Conservation (phyloP, 176 grass and related monocot genomes). For the Rhynchospora breviuscula region DNA sequence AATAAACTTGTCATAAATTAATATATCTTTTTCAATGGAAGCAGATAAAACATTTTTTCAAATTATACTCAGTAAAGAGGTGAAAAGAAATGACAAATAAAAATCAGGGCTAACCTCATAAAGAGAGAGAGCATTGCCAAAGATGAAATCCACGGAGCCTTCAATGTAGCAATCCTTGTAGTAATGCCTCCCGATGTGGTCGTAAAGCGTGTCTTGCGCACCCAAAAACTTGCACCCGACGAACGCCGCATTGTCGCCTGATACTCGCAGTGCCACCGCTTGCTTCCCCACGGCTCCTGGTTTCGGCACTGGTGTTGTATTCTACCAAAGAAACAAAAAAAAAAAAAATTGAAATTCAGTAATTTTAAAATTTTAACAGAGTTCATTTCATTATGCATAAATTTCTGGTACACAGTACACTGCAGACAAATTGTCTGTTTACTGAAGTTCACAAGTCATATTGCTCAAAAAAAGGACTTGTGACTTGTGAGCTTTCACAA, state of each 20-base stretch:
- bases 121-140: conserved; percentile 89
- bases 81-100: background rate
- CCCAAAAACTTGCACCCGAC: conserved; percentile 73
- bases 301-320: conserved; percentile 64
- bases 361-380: background rate
- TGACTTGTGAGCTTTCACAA: background rate
- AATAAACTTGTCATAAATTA: background rate
- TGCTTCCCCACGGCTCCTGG: conserved; percentile 72
- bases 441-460: background rate
- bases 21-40: background rate
- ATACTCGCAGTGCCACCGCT: conserved; percentile 75
- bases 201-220: conserved; percentile 89
- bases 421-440: background rate
- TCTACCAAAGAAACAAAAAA: conserved; percentile 28
- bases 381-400: background rate
- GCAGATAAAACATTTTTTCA: background rate
- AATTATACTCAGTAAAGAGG: background rate
- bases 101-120: conserved; percentile 40
- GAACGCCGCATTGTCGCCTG: conserved; percentile 84
- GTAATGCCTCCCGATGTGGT: conserved; percentile 71
- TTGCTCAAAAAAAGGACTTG: background rate
- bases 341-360: background rate
- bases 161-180: conserved; percentile 97
- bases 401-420: background rate
- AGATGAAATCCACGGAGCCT: conserved; percentile 97